phyloP scores from a whole-genome alignment of 441 rosid species.

The Mallotus repandus region DNA sequence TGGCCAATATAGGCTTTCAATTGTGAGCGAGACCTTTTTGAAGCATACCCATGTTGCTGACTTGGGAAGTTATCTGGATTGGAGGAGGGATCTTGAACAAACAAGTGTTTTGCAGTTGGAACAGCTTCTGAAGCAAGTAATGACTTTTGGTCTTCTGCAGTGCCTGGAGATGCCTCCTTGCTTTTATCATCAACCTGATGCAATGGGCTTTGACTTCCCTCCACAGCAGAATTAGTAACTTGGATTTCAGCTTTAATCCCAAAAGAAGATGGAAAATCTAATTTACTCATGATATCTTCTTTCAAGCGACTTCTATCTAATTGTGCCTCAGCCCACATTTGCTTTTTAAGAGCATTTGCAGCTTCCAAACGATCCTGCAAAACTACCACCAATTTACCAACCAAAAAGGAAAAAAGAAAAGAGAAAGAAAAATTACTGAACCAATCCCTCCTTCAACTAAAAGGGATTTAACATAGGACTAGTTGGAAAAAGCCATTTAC shows the following conservation, averaged over 20 bases:
- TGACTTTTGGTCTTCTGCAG: constrained; percentile 52
- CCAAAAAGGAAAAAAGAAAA: constrained; percentile 7
- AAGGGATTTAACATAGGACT: constrained; percentile 15
- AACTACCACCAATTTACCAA: constrained; percentile 28
- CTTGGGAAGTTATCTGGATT: constrained; percentile 50
- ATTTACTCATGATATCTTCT: constrained; percentile 61
- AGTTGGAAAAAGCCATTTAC: constrained; percentile 39
- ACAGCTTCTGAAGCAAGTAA: constrained; percentile 39
- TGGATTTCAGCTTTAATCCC: constrained; percentile 56
- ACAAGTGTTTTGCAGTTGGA: constrained; percentile 46
- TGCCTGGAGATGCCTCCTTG: constrained; percentile 51
- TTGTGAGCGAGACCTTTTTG: constrained; percentile 88
- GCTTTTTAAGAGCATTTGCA: constrained; percentile 97
- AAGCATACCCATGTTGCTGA: constrained; percentile 70
- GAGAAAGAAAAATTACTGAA: not conserved
- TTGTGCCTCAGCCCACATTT: constrained; percentile 99
- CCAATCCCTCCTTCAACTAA: constrained; percentile 4
- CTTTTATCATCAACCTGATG: constrained; percentile 37
- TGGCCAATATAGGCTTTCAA: constrained; percentile 86
- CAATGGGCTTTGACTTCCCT: constrained; percentile 60
- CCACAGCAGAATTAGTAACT: constrained; percentile 32
- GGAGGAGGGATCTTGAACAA: constrained; percentile 47
- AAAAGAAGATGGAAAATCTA: constrained; percentile 45
- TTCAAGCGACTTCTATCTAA: constrained; percentile 80
- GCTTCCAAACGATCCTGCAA: constrained; percentile 97